Evolutionary conservation across 2,329 filamentous ascomycete genomes (phyloP), one percentile per base, ranked within the genome.

Genomic region (Clarireedia homoeocarpa): DNA sequence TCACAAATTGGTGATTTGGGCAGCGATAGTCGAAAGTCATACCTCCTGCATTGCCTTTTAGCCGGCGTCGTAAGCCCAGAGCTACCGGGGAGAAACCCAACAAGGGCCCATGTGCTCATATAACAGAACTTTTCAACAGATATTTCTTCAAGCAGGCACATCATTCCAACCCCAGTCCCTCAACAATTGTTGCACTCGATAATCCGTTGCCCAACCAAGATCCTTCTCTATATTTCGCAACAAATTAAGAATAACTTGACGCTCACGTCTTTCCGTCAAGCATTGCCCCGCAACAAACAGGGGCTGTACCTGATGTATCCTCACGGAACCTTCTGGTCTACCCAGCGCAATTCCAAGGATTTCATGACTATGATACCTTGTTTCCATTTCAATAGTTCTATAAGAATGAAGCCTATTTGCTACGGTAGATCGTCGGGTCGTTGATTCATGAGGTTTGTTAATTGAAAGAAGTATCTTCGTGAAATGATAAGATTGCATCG

Each of bases 401-500:
- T 84, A 83, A 2, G 76, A 77, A 45, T 77, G 76, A 39, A 83
- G 70, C 12, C 80, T 75, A 58, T 76, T 76, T 47, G 75, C 77
- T 0, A 82, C 72, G 3, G 77, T 80, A 20, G 75, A 76, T 20
- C 75, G 73, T 17, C 74, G 72, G 56, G 75, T 74, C 1, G 79
- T 77, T 0, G 76, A 78, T 56, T 84, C 77, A 15, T 77, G 74
- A 0, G 79, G 80, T 57, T 79, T 77, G 62, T 86, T 84, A 60
- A 84, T 75, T 12, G 83, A 73, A 0, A 86, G 67, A 4, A 84
- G 74, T 10, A 85, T 81, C 45, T 80, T 76, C 1, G 80, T 81
- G 72, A 86, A 85, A 63, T 86, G 80, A 61, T 84, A 85, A 58
- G 77, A 77, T 63, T 85, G 82, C 76, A 85, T 85, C 1, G 82